Evolutionary conservation across 331 rosid species (phyloP), one percentile per base, ranked within the genome.

Genomic region (Malus hybrid): DNA sequence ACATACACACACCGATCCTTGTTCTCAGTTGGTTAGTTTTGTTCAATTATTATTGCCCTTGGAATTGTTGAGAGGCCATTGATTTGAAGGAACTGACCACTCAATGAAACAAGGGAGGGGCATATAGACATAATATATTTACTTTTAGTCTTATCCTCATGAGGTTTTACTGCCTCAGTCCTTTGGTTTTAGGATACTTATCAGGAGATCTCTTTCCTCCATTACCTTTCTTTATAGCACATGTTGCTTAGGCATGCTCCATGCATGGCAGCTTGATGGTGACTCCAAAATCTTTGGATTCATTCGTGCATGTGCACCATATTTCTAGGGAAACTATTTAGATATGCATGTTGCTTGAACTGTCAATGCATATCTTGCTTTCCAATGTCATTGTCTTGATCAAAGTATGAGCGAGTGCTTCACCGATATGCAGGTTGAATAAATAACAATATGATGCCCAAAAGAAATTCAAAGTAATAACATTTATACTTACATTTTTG

Each of bases 51-150:
- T 64, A 5, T 64, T 31, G 14, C 68, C 68, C 68, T 64, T 29
- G 32, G 44, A 10, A 64, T 6, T 64, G 7, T 6, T 11, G 33
- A 64, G 67, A 55, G 48, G 39, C 74, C 69, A 67, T 59, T 20
- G 1, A 71, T 65, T 32, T 42, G 6, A 73, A 59, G 85, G 82
- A 88, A 79, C 67, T 70, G 89, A 84, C 85, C 36, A 78, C 57
- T 78, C 82, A 76, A 63, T 73, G 82, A 68, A 75, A 71, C 64
- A 68, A 66, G 76, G 85, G 50, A 88, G 86, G 93, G 88, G 88
- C 46, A 39, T 39, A 39, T 2, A 36, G 42, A 36, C 42, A 36
- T 34, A 2, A 34, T 34, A 7, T 34, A 34, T 34, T 34, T 7
- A 7, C 10, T 34, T 34, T 10, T 44, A 12, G 18, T 78, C 84